Base-by-base conservation (phyloP, 305 asterid species). In the Fraxinus angustifolia region DNA sequence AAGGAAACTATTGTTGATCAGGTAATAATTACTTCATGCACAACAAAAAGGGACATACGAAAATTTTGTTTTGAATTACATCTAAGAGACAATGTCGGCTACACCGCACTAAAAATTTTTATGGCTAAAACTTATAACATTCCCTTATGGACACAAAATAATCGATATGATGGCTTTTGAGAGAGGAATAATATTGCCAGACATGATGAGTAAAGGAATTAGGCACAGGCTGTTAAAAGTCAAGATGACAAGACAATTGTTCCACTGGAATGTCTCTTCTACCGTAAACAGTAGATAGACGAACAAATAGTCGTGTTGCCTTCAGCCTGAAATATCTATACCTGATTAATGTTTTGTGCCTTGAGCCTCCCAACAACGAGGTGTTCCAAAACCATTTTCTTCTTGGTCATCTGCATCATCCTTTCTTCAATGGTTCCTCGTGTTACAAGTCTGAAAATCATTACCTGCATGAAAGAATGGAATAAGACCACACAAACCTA, bases 341-440 rank as follows among this genome's bases (percentile, higher is more conserved):
- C 99, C 98, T 96, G 98, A 78, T 96, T 96, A 84, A 96, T 93
- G 77, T 90, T 94, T 85, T 94, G 98, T 34, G 94, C 89, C 88
- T 92, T 94, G 83, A 94, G 96, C 87, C 90, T 88, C 76, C 99
- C 98, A 38, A 96, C 99, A 83, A 93, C 99, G 11, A 96, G 92
- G 87, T 96, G 99, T 81, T 96, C 99, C 87, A 96, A 87, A 85
- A 94, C 90, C 99, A 96, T 96, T 91, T 96, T 94, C 91, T 96
- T 96, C 87, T 96, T 92, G 16, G 98, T 94, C 97, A 96, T 90
- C 82, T 96, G 93, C 98, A 96, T 94, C 99, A 96, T 96, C 87
- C 99, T 90, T 89, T 94, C 99, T 85, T 96, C 99, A 86, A 96
- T 94, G 77, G 97, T 92, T 82, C 97, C 99, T 85, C 97, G 90